Evolutionary conservation across 805 yeast genomes (phyloP).

Genomic region (Wickerhamiella sorbophila): DNA sequence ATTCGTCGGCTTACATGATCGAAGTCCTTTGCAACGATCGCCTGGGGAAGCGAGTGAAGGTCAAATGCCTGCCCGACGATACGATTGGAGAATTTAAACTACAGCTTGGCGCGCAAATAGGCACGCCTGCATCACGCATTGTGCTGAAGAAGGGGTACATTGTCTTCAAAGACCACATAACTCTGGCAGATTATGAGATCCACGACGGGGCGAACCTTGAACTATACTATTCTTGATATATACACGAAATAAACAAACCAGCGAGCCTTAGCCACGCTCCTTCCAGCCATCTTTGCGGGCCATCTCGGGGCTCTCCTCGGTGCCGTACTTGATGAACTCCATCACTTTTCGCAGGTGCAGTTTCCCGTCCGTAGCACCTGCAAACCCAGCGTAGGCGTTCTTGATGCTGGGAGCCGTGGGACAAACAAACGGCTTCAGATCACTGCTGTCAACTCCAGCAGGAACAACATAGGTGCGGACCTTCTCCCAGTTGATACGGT

Average conservation of each 20-base stretch:
- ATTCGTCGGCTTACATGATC: conserved; percentile 46
- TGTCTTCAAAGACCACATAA: conserved; percentile 75
- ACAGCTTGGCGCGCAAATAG: conserved; percentile 68
- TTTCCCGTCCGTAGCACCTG: conserved; percentile 58
- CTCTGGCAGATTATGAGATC: conserved; percentile 87
- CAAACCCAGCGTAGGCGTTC: conserved; percentile 56
- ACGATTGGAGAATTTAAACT: conserved; percentile 82
- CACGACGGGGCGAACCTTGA: conserved; percentile 83
- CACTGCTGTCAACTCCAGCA: conserved; percentile 23
- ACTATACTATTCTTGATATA: conserved; percentile 32
- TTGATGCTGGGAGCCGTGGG: conserved; percentile 54
- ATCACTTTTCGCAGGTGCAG: conserved; percentile 57
- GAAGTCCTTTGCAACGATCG: conserved; percentile 62
- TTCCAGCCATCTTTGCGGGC: conserved; percentile 18
- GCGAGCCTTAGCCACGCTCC: conserved; percentile 16
- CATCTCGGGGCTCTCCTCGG: conserved; percentile 19
- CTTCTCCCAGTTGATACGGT: conserved; percentile 64
- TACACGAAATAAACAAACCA: not conserved
- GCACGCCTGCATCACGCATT: conserved; percentile 48
- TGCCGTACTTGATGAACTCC: conserved; percentile 65
- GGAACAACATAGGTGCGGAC: conserved; percentile 91
- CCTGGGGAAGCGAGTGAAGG: conserved; percentile 75
- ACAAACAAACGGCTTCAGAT: conserved; percentile 63
- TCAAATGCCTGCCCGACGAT: conserved; percentile 74
- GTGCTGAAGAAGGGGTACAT: conserved; percentile 76